phyloP scores from a whole-genome alignment of 148 eudicot species.

The Dysphania ambrosioides region DNA sequence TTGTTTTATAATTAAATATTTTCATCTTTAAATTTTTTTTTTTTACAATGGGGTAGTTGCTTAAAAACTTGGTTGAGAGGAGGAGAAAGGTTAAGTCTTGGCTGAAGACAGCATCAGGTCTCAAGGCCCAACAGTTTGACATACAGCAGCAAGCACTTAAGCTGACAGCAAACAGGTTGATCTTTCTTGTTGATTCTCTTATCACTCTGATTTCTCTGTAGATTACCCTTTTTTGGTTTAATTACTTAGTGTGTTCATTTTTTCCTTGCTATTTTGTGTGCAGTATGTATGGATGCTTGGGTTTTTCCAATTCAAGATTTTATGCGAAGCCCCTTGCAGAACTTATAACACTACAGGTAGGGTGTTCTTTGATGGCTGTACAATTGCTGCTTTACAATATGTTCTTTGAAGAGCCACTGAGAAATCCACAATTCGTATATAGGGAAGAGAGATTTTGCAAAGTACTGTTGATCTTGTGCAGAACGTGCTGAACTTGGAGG shows the following conservation, averaged over 20 bases:
- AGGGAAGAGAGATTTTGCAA: slow-evolving; percentile 98
- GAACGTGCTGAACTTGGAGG: slow-evolving; percentile 86
- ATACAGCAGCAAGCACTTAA: slow-evolving; percentile 97
- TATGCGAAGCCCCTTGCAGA: slow-evolving; percentile 98
- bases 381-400: neutral
- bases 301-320: slow-evolving; percentile 94
- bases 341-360: slow-evolving; percentile 77
- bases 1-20: neutral
- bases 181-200: slow-evolving; percentile 9
- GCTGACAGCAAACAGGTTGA: slow-evolving; percentile 93
- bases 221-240: neutral
- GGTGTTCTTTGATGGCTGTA: slow-evolving; percentile 9
- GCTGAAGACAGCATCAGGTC: slow-evolving; percentile 76
- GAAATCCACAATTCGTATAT: slow-evolving; percentile 23
- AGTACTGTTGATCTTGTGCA: slow-evolving; percentile 95
- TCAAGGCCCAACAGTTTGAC: slow-evolving; percentile 78
- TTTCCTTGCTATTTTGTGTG: slow-evolving; percentile 9
- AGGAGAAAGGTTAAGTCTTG: slow-evolving; percentile 71
- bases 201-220: neutral
- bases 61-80: slow-evolving; percentile 82
- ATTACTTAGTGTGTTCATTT: neutral
- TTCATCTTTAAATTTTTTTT: neutral
- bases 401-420: slow-evolving; percentile 7
- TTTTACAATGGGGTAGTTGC: slow-evolving; percentile 62
- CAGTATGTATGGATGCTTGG: slow-evolving; percentile 99